Conservation (phyloP, 1,139 yeast genomes). For the Pichia sp. region DNA sequence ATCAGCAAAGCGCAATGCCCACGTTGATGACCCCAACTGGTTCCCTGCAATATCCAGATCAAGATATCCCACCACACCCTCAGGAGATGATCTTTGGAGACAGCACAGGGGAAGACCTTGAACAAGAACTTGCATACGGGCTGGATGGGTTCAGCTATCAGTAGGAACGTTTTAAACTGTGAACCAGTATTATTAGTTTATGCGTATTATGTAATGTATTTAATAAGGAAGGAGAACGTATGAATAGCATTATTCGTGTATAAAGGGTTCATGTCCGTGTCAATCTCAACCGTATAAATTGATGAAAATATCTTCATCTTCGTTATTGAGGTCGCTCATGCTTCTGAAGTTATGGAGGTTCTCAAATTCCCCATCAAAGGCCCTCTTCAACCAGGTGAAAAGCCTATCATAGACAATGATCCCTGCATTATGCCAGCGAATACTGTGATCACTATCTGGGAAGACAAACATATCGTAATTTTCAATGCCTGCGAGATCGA, state of each 20-base stretch:
- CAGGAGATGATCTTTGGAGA: slow-evolving; percentile 30
- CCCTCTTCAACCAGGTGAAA: slow-evolving; percentile 49
- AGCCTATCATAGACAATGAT: slow-evolving; percentile 59
- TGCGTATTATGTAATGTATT: too few species aligned
- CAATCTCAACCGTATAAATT: slow-evolving; percentile 16
- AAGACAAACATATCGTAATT: slow-evolving; percentile 69
- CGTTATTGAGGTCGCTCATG: background rate
- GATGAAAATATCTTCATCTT: slow-evolving; percentile 7
- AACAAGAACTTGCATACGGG: slow-evolving; percentile 54
- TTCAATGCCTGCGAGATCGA: slow-evolving; percentile 51
- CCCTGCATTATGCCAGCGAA: slow-evolving; percentile 64
- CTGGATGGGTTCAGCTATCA: slow-evolving; percentile 36
- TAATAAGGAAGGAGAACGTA: too few species aligned
- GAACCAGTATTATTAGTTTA: too few species aligned
- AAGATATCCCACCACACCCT: slow-evolving; percentile 37
- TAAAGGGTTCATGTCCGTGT: too few species aligned
- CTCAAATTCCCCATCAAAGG: slow-evolving; percentile 42
- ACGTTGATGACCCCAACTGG: slow-evolving; percentile 25
- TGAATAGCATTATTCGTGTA: too few species aligned
- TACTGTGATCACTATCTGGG: slow-evolving; percentile 75
- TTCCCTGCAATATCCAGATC: slow-evolving; percentile 24
- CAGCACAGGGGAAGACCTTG: slow-evolving; percentile 34
- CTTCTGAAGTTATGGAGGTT: slow-evolving; percentile 1
- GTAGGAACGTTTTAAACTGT: too few species aligned
- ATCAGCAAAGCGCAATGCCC: slow-evolving; percentile 14